These are phyloP conservation scores for Saccharomyces paradoxus DNA, from an alignment of 805 yeast genomes.

Conservation along the genomic window DNA sequence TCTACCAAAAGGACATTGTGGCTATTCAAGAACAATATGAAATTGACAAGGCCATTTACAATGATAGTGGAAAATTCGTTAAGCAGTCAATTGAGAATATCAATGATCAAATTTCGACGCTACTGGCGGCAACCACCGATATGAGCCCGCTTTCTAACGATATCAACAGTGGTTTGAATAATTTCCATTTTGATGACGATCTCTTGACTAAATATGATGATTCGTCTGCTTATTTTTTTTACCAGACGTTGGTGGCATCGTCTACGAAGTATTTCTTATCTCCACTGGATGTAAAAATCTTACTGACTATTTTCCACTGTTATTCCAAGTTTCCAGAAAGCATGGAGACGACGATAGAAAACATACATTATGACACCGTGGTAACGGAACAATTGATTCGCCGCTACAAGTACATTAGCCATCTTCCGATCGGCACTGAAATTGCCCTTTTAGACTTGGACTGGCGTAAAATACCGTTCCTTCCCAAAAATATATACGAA, in stretches of 20 bases:
- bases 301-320: slow-evolving; percentile 51
- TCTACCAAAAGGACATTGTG: slow-evolving; percentile 52
- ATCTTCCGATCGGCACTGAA: slow-evolving; percentile 79
- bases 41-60: slow-evolving; percentile 51
- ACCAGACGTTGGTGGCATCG: slow-evolving; percentile 68
- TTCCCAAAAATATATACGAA: slow-evolving; percentile 38
- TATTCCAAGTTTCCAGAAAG: slow-evolving; percentile 64
- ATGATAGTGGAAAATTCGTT: slow-evolving; percentile 50
- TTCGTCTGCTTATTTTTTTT: slow-evolving; percentile 53
- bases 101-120: slow-evolving; percentile 35
- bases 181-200: slow-evolving; percentile 1
- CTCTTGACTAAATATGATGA: slow-evolving; percentile 29
- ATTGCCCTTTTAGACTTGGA: slow-evolving; percentile 78
- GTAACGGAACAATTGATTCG: slow-evolving; percentile 50
- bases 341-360: slow-evolving; percentile 56
- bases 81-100: slow-evolving; percentile 50
- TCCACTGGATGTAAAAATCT: slow-evolving; percentile 69
- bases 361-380: slow-evolving; percentile 56
- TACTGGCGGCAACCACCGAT: slow-evolving; percentile 23
- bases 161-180: slow-evolving; percentile 9
- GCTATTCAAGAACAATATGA: slow-evolving; percentile 44
- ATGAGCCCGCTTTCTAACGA: slow-evolving; percentile 6
- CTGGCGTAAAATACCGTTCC: slow-evolving; percentile 48
- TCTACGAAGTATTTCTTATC: slow-evolving; percentile 61
- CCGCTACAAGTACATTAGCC: slow-evolving; percentile 65